phyloP scores from a whole-genome alignment of 2,329 filamentous ascomycete species.

The Rutstroemia sp. region DNA sequence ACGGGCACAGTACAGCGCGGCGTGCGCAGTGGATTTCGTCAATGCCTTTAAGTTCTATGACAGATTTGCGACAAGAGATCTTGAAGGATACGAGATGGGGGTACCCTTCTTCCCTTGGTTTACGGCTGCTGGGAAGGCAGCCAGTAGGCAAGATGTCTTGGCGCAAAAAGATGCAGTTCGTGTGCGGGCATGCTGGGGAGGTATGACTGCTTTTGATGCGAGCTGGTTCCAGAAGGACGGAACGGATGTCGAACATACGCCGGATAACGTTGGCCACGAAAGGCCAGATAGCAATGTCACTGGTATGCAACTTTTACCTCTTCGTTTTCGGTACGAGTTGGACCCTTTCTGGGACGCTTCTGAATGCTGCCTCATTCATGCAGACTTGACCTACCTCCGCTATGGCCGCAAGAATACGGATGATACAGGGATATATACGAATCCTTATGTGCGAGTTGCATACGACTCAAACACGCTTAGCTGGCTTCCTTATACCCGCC shows the following conservation, averaged over 20 bases:
- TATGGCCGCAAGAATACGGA: slow-evolving; percentile 24
- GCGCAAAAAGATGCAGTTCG: slow-evolving; percentile 55
- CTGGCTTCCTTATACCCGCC: not conserved
- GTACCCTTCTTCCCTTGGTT: slow-evolving; percentile 65
- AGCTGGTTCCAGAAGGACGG: slow-evolving; percentile 42
- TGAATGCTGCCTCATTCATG: slow-evolving; percentile 54
- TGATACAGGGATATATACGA: slow-evolving; percentile 58
- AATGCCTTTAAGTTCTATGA: slow-evolving; percentile 65
- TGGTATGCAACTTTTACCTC: slow-evolving; percentile 10
- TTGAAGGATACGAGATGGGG: slow-evolving; percentile 54
- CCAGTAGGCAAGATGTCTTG: slow-evolving; percentile 54
- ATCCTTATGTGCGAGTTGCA: slow-evolving; percentile 66
- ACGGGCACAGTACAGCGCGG: slow-evolving; percentile 52
- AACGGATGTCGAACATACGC: too few species aligned
- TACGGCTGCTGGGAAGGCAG: slow-evolving; percentile 42
- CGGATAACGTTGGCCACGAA: too few species aligned
- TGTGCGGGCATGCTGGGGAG: slow-evolving; percentile 70
- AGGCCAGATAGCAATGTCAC: not conserved
- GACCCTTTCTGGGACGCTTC: slow-evolving; percentile 57
- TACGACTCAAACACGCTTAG: slow-evolving; percentile 56
- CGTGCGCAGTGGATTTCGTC: slow-evolving; percentile 65
- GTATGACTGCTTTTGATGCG: slow-evolving; percentile 63
- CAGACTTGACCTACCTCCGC: slow-evolving; percentile 35
- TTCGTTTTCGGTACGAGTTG: slow-evolving; percentile 46
- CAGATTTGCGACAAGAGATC: slow-evolving; percentile 63